Conservation (phyloP, 148 eudicot genomes). For the Amaranthus cruentus region DNA sequence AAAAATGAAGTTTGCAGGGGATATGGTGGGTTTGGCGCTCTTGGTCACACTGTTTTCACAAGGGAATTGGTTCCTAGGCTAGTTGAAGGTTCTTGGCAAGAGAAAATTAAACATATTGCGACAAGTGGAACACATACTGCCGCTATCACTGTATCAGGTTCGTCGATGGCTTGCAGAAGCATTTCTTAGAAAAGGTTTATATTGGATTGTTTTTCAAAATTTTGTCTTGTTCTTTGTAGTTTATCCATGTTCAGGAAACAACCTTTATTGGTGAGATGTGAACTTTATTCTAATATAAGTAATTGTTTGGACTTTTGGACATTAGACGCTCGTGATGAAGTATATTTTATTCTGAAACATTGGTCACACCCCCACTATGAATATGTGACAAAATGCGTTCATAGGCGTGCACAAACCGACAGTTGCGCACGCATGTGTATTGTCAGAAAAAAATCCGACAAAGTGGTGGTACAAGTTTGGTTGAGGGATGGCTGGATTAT, state of each 20-base stretch:
- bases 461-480: neutral
- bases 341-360: neutral
- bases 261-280: neutral
- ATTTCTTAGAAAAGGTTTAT: neutral
- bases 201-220: neutral
- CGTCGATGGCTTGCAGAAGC: slow-evolving; percentile 6
- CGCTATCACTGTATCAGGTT: slow-evolving; percentile 77
- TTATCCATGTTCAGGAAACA: neutral
- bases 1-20: slow-evolving; percentile 89
- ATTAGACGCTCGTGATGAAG: neutral
- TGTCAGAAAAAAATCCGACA: neutral
- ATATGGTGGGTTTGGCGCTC: slow-evolving; percentile 98
- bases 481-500: neutral
- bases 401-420: neutral
- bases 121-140: slow-evolving; percentile 97
- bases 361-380: neutral
- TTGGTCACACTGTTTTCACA: slow-evolving; percentile 81
- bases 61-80: slow-evolving; percentile 79
- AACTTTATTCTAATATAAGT: neutral
- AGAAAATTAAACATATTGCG: slow-evolving; percentile 59
- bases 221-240: neutral
- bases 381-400: neutral
- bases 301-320: neutral
- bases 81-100: slow-evolving; percentile 81
- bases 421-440: neutral